Base-by-base conservation (phyloP, 176 grass and related monocot genomes). In the Triticum urartu region DNA sequence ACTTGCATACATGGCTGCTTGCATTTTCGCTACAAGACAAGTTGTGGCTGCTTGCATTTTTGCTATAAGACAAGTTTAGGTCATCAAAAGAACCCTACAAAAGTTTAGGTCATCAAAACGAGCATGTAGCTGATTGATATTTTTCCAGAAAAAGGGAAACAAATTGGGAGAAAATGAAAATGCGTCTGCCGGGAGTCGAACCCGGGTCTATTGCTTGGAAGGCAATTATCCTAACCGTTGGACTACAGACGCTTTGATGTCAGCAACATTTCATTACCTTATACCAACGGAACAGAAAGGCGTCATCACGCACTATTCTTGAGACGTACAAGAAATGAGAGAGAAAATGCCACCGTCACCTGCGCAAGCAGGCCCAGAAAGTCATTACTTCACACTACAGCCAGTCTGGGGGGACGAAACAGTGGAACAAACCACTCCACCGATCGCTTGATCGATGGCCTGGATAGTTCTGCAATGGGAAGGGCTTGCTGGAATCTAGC, bases 221-320 rank as follows among this genome's bases (percentile, higher is more conserved):
- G 93, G 96, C 91, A 95, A 98, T 98, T 95, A 95, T 98, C 96
- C 96, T 95, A 86, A 95, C 91, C 91, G 96, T 98, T 98, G 96
- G 96, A 94, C 90, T 98, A 95, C 93, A 95, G 80, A 98, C 94
- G 81, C 89, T 0, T 17, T 3, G 0, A 17, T 74, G 71, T 0
- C 0, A 0, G 2, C 0, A 1, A 0, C 0, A 28, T 1, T 26
- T 47, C 6, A 14, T 0, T 26, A 9, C 35, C 0, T 1, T 1
- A 0, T 48, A 47, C 3, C 1, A 47, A 3, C 6, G 8, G 3
- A 7, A 1, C 1, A 1, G 0, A 0, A 15, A 47, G 11, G 6
- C n/a, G 39, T 39, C 21, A 7, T 4, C 70, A 4, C 11, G 39
- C 70, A 0, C 50, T 56, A 56, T 9, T 22, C 6, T 15, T 50